Evolutionary conservation across 108 stramenopile genomes (phyloP), one percentile per base, ranked within the genome.

Genomic region (Nitzschia putrida): DNA sequence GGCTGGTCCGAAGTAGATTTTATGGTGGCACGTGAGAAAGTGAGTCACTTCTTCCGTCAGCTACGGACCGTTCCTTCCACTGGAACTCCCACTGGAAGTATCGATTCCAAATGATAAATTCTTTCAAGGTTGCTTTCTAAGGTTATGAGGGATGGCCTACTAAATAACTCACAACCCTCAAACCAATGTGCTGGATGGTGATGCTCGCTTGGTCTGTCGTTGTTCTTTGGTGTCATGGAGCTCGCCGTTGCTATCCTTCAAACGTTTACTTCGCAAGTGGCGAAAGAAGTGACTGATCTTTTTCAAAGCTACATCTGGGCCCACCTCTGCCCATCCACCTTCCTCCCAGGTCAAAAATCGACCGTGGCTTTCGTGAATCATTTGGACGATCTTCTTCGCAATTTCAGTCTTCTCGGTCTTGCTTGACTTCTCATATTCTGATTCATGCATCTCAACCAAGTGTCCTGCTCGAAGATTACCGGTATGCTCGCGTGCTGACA

Each of bases 1-100:
- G 70, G 60, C 13, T 71, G 70, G 70, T 24, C 45, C 18, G 59
- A 71, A 53, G 70, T 71, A 10, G 34, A 56, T 3, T 22, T 52
- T n/a, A 34, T 26, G 18, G 11, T 8, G 12, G 70, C 70, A 14
- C 47, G 70, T 8, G 50, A 61, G 11, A 71, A 71, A 50, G 43
- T 71, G 5, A n/a, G 41, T 3, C 70, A 71, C 40, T 71, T 60
- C 21, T 71, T 71, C 0, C 70, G 70, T 11, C 64, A 50, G 5
- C 21, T 23, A 23, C 44, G 64, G 16, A 49, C n/a, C 47, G 40
- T 34, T 1, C 4, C 29, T 34, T 34, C 29, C 4, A 34, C 29
- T 34, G 29, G 29, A 4, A 34, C 29, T 34, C 4, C 29, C 4
- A 34, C 29, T 34, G 29, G 29, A 4, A 34, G 29, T 34, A 34